Percentiles rank a stretch among this genome's conserved stretches.
phyloP scores from a whole-genome alignment of 2,329 filamentous ascomycete species.

The Trichoderma afroharzianum region DNA sequence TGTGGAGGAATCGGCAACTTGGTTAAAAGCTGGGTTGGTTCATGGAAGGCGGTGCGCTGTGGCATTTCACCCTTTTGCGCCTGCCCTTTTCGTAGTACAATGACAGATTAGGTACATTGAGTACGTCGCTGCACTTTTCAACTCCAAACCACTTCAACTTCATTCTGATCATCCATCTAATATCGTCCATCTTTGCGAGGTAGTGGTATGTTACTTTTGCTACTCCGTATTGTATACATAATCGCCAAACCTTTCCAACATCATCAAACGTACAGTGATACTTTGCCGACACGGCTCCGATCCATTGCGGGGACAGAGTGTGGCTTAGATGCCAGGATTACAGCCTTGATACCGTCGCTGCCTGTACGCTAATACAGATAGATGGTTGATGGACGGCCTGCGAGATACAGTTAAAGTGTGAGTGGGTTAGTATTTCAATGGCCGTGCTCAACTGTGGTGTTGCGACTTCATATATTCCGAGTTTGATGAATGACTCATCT shows the following conservation, averaged over 20 bases:
- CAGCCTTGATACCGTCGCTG: not conserved
- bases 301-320: not conserved
- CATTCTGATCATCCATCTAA: not conserved
- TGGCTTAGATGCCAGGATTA: not conserved
- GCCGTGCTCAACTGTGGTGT: not conserved
- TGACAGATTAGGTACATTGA: not conserved
- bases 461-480: not conserved
- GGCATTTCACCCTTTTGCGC: not conserved
- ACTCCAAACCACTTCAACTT: not conserved
- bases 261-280: not conserved
- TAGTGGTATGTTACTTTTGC: not conserved
- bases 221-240: not conserved
- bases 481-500: not conserved
- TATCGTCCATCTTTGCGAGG: not conserved
- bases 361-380: not conserved
- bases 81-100: not conserved
- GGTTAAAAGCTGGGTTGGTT: not conserved
- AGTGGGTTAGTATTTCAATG: not conserved
- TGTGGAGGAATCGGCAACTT: not conserved
- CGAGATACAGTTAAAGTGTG: not conserved
- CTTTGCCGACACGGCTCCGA: not conserved
- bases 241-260: not conserved
- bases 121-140: not conserved
- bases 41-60: not conserved
- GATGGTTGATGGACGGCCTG: not conserved